Base-by-base conservation (phyloP, 495 filamentous ascomycete species). In the Penicillium fimorum region DNA sequence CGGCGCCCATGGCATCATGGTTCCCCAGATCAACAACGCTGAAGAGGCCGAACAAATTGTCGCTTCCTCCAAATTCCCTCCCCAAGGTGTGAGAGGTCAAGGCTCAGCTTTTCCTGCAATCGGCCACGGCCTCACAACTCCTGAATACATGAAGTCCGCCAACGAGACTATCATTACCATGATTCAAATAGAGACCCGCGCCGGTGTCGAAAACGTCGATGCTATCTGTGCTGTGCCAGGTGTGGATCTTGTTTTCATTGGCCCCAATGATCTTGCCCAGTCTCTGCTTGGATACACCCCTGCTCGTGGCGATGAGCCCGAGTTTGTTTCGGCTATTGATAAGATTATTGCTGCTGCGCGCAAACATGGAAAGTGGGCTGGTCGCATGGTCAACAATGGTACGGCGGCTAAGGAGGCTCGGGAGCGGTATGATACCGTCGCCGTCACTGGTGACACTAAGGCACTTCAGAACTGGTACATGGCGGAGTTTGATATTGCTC, bases 11-110 rank as follows among this genome's bases (percentile, higher is more conserved):
- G 86, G 85, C 7, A 80, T 83, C 40, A 58, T 75, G 54, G 67
- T 69, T 5, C 70, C 72, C 1, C 64, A 73, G 59, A 69, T 69
- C 47, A 64, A 74, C 38, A 67, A 68, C 29, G 67, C 55, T 17
- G 75, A 84, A 20, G 85, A 89, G 50, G 86, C 85, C 15, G 72
- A 74, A 56, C 77, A 77, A n/a, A 70, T 87, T 17, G 84, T 88
- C 4, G 66, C 67, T 30, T 80, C 79, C 18, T 80, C 83, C 56
- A 89, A 89, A 58, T 89, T 87, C 59, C 86, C 86, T 1, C 86
- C 85, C 0, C 69, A 70, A 47, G 87, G 86, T 8, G 72, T 73
- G 4, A 79, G 87, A 12, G 85, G 86, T 0, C 59, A 70, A 35
- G 59, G 62, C 30, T 65, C 62, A 3, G 62, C 62, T 4, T 62